Evolutionary conservation across 2,329 filamentous ascomycete genomes (phyloP).

Genomic region (Xylariaceae sp.): DNA sequence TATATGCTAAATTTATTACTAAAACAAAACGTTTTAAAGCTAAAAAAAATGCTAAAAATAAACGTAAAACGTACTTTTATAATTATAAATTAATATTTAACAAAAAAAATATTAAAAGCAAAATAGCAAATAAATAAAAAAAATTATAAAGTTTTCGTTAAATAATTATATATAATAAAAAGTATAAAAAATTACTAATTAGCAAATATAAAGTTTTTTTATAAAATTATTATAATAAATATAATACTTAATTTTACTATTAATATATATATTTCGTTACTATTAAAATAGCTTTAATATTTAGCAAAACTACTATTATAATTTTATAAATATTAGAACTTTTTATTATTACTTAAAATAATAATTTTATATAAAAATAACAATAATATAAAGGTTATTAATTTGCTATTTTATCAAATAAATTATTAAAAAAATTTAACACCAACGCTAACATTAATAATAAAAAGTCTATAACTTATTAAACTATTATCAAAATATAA

Average conservation of each 20-base stretch:
- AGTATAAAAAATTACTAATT: neutral
- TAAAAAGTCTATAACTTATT: neutral
- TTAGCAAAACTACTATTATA: too few species aligned
- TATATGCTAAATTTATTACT: neutral
- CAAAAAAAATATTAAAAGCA: neutral
- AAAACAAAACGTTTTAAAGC: too few species aligned
- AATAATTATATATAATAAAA: neutral
- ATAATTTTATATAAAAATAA: neutral
- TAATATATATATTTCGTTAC: too few species aligned
- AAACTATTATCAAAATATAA: neutral
- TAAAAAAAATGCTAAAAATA: neutral
- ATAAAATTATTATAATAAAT: too few species aligned
- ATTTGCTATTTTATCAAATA: neutral
- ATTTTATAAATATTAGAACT: too few species aligned
- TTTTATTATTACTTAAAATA: neutral
- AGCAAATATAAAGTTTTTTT: neutral
- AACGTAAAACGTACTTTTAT: too few species aligned
- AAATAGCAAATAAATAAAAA: neutral
- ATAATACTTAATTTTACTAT: too few species aligned
- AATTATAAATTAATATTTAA: neutral
- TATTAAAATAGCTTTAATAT: too few species aligned
- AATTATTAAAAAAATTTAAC: neutral
- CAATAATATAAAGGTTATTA: neutral
- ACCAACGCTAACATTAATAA: neutral
- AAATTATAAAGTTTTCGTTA: neutral